phyloP scores from a whole-genome alignment of 805 yeast genomes.

The Zygosaccharomyces pseudorouxii region DNA sequence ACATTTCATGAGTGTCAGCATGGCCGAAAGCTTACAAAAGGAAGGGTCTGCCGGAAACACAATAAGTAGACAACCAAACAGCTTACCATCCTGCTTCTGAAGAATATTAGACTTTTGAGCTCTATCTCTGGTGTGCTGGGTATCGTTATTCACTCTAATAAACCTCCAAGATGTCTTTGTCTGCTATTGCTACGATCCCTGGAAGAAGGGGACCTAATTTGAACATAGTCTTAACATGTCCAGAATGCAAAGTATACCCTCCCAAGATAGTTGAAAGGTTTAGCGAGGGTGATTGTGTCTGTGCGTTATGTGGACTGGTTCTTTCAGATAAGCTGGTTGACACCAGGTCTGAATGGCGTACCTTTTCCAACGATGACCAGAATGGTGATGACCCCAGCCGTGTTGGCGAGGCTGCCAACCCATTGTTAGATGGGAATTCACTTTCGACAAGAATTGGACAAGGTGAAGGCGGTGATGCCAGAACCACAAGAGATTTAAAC shows the following conservation, averaged over 20 bases:
- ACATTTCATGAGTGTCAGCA: neutral
- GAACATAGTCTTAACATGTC: constrained; percentile 89
- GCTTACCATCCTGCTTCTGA: neutral
- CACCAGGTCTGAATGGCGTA: constrained; percentile 97
- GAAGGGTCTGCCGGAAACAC: no score
- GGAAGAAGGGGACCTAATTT: constrained; percentile 62
- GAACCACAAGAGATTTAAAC: constrained; percentile 81
- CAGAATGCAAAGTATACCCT: constrained; percentile 92
- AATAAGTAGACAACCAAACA: no score
- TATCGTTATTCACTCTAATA: neutral
- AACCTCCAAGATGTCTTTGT: constrained; percentile 10
- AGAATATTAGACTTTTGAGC: neutral
- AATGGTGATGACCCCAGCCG: constrained; percentile 98
- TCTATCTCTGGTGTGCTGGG: neutral
- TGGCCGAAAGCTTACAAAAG: neutral
- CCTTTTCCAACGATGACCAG: constrained; percentile 95
- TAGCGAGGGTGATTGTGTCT: constrained; percentile 95
- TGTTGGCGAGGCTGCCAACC: constrained; percentile 98
- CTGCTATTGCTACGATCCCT: constrained; percentile 15
- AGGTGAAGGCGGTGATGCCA: constrained; percentile 79
- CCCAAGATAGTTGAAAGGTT: constrained; percentile 93
- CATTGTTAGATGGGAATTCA: constrained; percentile 84
- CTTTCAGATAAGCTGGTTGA: constrained; percentile 89
- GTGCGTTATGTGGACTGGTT: constrained; percentile 94
- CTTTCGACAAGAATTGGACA: constrained; percentile 90